A percentile compares a stretch with the other conserved stretches of the same genome.
Conservation (phyloP, 441 rosid species). For the Brassica hybrid region DNA sequence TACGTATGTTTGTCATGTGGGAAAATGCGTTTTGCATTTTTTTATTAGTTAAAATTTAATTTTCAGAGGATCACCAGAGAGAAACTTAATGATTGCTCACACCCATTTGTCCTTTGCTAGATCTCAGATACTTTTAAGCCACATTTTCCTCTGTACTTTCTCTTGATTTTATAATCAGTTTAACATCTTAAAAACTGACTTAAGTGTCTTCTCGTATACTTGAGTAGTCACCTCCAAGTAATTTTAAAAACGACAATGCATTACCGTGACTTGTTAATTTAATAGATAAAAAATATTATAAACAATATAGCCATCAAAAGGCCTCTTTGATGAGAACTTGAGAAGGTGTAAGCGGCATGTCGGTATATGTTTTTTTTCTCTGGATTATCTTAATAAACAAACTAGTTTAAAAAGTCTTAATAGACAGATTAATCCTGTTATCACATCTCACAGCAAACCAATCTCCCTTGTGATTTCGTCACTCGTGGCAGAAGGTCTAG, state of each 20-base stretch:
- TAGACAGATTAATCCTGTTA: too few species aligned
- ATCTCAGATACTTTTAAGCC: slow-evolving; percentile 35
- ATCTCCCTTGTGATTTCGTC: too few species aligned
- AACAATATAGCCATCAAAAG: background rate
- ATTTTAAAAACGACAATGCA: background rate
- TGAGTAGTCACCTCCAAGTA: slow-evolving; percentile 36
- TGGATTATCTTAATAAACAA: background rate
- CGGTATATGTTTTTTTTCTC: background rate
- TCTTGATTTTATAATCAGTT: too few species aligned
- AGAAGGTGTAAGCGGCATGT: background rate
- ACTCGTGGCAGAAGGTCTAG: too few species aligned
- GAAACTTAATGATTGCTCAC: slow-evolving; percentile 40
- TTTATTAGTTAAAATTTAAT: background rate
- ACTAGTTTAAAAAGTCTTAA: too few species aligned
- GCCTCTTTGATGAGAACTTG: background rate
- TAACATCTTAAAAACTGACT: too few species aligned
- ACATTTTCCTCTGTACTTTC: slow-evolving; percentile 25
- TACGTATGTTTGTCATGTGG: slow-evolving; percentile 41
- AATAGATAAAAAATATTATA: background rate
- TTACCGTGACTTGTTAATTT: slow-evolving; percentile 1
- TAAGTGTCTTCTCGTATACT: slow-evolving; percentile 33
- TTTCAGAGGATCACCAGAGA: slow-evolving; percentile 29
- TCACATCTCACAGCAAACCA: too few species aligned
- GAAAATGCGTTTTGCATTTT: slow-evolving; percentile 26
- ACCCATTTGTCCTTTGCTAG: slow-evolving; percentile 39